Conservation (phyloP, 148 eudicot genomes). For the Cornus controversa region DNA sequence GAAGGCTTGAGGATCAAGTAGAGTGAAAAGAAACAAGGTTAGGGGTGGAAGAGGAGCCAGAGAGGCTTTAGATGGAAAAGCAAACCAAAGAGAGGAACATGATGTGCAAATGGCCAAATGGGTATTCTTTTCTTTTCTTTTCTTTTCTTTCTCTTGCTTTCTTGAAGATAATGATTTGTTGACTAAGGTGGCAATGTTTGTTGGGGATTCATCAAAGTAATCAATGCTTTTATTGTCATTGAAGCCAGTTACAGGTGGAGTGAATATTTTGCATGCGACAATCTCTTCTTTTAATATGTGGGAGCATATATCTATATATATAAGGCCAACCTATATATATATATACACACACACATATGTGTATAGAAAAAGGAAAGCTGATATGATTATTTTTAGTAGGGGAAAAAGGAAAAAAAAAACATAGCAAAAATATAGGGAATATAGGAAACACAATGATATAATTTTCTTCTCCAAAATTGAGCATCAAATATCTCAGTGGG, state of each 20-base stretch:
- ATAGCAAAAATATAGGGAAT: no score
- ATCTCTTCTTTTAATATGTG: background rate
- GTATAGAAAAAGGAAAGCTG: background rate
- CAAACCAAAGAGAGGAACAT: conserved; percentile 14
- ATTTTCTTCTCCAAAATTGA: background rate
- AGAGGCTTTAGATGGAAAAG: conserved; percentile 13
- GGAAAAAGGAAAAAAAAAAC: no score
- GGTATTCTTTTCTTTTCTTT: conserved; percentile 15
- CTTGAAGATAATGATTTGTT: conserved; percentile 44
- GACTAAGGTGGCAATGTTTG: conserved; percentile 52
- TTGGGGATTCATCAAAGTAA: conserved; percentile 53
- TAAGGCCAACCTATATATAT: background rate
- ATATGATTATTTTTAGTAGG: background rate
- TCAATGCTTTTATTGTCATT: conserved; percentile 34
- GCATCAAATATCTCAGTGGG: conserved; percentile 8
- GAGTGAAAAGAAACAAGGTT: background rate
- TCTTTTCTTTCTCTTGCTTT: conserved; percentile 47
- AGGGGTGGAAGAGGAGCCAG: background rate
- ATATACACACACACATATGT: background rate
- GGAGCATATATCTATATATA: background rate
- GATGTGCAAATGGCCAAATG: conserved; percentile 11
- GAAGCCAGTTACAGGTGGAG: conserved; percentile 12
- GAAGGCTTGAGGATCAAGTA: conserved; percentile 8
- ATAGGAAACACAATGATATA: background rate
- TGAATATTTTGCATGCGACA: background rate